phyloP scores from a whole-genome alignment of 2,329 filamentous ascomycete species.

The Trichoderma sp. region DNA sequence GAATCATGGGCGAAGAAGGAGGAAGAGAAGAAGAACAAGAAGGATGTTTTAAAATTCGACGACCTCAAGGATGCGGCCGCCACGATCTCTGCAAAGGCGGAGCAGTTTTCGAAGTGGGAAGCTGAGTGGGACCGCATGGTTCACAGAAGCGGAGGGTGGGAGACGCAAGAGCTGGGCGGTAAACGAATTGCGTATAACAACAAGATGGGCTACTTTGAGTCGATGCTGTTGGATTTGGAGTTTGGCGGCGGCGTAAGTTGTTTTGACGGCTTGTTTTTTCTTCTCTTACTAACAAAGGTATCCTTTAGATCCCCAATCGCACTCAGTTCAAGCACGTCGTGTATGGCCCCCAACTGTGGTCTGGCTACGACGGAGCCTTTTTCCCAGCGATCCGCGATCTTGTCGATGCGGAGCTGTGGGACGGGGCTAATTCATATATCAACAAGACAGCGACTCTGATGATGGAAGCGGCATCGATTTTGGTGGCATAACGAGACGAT shows the following conservation, averaged over 20 bases:
- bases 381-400: slow-evolving; percentile 82
- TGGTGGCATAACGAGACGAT: slow-evolving; percentile 36
- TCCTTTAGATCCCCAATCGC: slow-evolving; percentile 72
- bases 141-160: slow-evolving; percentile 73
- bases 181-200: slow-evolving; percentile 77
- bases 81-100: slow-evolving; percentile 54
- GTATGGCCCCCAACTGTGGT: slow-evolving; percentile 82
- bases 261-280: not conserved
- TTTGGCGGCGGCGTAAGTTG: slow-evolving; percentile 72
- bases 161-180: slow-evolving; percentile 68
- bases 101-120: slow-evolving; percentile 76
- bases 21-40: slow-evolving; percentile 41
- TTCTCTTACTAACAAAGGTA: not conserved
- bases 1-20: slow-evolving; percentile 65
- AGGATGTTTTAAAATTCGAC: slow-evolving; percentile 36
- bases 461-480: slow-evolving; percentile 55
- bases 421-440: slow-evolving; percentile 67
- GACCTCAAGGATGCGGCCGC: slow-evolving; percentile 60
- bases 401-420: slow-evolving; percentile 73
- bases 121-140: slow-evolving; percentile 74
- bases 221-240: slow-evolving; percentile 76
- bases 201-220: slow-evolving; percentile 80
- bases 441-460: slow-evolving; percentile 73
- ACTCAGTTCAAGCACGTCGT: slow-evolving; percentile 94
- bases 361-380: slow-evolving; percentile 44